phyloP scores from a whole-genome alignment of 768 basidiomycete genomes.

The Gloeostereum incarnatum region DNA sequence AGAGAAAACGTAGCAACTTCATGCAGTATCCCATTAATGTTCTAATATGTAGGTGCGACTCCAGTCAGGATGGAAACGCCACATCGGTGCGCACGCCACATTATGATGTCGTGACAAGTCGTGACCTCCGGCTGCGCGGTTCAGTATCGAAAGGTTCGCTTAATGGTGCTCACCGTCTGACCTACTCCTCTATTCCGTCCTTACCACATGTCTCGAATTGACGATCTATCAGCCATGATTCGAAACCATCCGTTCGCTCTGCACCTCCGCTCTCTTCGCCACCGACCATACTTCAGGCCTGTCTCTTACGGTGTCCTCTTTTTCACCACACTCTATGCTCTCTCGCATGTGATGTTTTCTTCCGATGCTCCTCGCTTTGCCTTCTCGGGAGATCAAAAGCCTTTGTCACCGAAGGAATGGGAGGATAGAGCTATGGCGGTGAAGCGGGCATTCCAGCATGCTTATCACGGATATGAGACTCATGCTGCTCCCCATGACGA shows the following conservation, averaged over 20 bases:
- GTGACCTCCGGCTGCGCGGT: too few species aligned
- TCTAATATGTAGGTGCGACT: too few species aligned
- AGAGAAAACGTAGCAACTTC: too few species aligned
- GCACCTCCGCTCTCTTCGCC: constrained; percentile 10
- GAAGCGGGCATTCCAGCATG: constrained; percentile 54
- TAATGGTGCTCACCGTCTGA: too few species aligned
- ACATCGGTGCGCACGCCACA: neutral
- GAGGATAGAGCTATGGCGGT: constrained; percentile 43
- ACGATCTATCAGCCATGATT: too few species aligned
- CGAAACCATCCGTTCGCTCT: constrained; percentile 3
- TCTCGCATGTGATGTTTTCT: constrained; percentile 15
- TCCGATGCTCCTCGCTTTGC: constrained; percentile 6
- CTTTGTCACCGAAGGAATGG: constrained; percentile 32
- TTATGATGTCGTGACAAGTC: too few species aligned
- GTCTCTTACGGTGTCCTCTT: constrained; percentile 19
- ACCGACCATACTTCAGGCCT: constrained; percentile 18
- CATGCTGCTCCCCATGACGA: constrained; percentile 61
- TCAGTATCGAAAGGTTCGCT: too few species aligned
- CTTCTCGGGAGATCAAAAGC: constrained; percentile 5
- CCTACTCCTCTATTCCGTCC: too few species aligned
- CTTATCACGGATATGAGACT: constrained; percentile 55
- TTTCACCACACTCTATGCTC: constrained; percentile 16
- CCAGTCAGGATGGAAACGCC: neutral
- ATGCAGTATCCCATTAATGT: too few species aligned
- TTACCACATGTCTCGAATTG: too few species aligned